phyloP scores from a whole-genome alignment of 306 rosid species.

The Senna siamea region DNA sequence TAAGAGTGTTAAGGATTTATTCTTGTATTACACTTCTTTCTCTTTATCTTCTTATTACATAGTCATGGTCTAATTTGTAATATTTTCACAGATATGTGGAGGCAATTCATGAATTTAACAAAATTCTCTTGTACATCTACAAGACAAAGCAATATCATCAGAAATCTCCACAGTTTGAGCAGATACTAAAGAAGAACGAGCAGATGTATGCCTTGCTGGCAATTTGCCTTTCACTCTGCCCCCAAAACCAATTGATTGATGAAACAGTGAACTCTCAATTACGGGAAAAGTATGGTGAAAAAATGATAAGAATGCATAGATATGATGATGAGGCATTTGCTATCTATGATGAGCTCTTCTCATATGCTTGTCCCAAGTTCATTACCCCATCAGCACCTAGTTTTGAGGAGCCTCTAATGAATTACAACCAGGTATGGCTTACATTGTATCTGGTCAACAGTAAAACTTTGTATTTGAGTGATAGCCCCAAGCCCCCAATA shows the following conservation, averaged over 20 bases:
- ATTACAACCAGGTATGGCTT: conserved; percentile 85
- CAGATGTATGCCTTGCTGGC: conserved; percentile 99
- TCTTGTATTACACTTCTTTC: background rate
- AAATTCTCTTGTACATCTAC: conserved; percentile 79
- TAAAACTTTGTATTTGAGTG: conserved; percentile 1
- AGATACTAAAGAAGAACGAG: conserved; percentile 94
- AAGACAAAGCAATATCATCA: conserved; percentile 84
- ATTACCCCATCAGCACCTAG: conserved; percentile 97
- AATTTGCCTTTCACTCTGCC: conserved; percentile 87
- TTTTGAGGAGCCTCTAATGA: conserved; percentile 91
- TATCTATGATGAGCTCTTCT: conserved; percentile 94
- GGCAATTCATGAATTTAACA: conserved; percentile 88
- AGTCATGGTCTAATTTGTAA: background rate
- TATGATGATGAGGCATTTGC: conserved; percentile 95
- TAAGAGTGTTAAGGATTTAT: background rate
- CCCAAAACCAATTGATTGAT: conserved; percentile 85
- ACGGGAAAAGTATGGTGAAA: conserved; percentile 96
- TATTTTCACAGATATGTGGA: conserved; percentile 73
- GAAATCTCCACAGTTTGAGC: conserved; percentile 94
- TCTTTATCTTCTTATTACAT: background rate
- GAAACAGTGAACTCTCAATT: conserved; percentile 90
- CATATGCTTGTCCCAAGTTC: conserved; percentile 97
- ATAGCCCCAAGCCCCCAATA: background rate
- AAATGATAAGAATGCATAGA: conserved; percentile 92
- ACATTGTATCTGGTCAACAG: background rate